Base-by-base conservation (phyloP, 768 basidiomycete genomes). In the Butyriboletus loyo region DNA sequence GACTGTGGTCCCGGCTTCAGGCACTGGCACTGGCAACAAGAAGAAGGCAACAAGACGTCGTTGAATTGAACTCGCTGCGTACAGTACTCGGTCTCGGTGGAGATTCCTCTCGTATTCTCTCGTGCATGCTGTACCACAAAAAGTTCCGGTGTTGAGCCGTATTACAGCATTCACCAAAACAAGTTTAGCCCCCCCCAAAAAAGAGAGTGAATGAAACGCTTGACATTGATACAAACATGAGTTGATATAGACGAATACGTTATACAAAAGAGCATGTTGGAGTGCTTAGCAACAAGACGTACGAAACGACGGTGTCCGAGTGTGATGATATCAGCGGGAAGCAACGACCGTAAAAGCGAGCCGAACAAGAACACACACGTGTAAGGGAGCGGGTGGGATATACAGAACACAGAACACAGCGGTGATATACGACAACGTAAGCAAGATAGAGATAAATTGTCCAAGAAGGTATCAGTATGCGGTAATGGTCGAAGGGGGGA, bases 11-110 rank as follows among this genome's bases (percentile, higher is more conserved):
- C 47, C 50, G 36, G 40, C 22, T 28, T 37, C 61, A 21, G 35
- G 49, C 31, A 41, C 52, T 48, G 39, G 28, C 0, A 21, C 30
- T 21, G 31, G 31, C 17, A 50, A 43, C 50, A 68, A 63, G 56
- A 68, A 60, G 47, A 70, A 53, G 35, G 22, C 34, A 14, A 2
- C 53, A 24, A 71, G 50, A 27, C 65, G 69, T 47, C 69, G 69
- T 50, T 67, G 51, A 52, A 28, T 15, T 11, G 1, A n/a, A 7
- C 25, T 31, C 28, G 24, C 24, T 41, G 21, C 28, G 34, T 25
- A 28, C 24, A 22, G 34, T 25, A 28, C 24, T 17, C 32, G 27
- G 11, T 8, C 17, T 50, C 38, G 37, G 38, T 25, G 38, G 24
- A 19, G 17, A 28, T n/a, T n/a, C 40, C 9, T 19, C 19, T 40